Evolutionary conservation across 495 filamentous ascomycete species (phyloP), one percentile per base, ranked within the genome.

Genomic region (Lasiosphaeria ovina): DNA sequence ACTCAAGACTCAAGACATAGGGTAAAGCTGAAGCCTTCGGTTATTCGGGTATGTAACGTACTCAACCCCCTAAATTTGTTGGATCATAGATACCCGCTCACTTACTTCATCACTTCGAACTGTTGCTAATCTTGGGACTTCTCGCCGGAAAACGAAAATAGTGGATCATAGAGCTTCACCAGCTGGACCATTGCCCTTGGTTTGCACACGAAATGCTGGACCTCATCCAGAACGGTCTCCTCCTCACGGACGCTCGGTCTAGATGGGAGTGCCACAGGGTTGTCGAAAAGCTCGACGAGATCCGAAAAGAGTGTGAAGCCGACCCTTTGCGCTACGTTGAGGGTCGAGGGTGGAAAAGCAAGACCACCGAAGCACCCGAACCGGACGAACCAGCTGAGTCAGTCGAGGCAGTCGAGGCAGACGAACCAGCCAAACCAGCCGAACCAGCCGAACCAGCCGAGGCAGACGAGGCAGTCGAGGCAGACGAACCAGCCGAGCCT

Each of bases 341-440:
- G 36, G 36, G 36, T n/a, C n/a, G n/a, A n/a, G n/a, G n/a, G n/a
- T 14, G 11, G 42, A 45, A n/a, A 45, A n/a, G 42, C 42, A 45
- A 14, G 11, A 40, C 47, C 6, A n/a, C 47, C 47, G 16, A 49
- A 49, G 32, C 49, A 75, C n/a, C n/a, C n/a, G n/a, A n/a, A n/a
- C n/a, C n/a, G n/a, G n/a, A n/a, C n/a, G n/a, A n/a, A n/a, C n/a
- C n/a, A n/a, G n/a, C n/a, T n/a, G n/a, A n/a, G n/a, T n/a, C n/a
- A n/a, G n/a, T n/a, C n/a, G n/a, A n/a, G n/a, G n/a, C n/a, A n/a
- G n/a, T n/a, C n/a, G n/a, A n/a, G n/a, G n/a, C n/a, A n/a, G n/a
- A n/a, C n/a, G n/a, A n/a, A n/a, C n/a, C n/a, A n/a, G n/a, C n/a
- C n/a, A n/a, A n/a, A n/a, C n/a, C n/a, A n/a, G n/a, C n/a, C n/a